Conservation (phyloP, 2,329 filamentous ascomycete species). For the Aspergillus versicolor region DNA sequence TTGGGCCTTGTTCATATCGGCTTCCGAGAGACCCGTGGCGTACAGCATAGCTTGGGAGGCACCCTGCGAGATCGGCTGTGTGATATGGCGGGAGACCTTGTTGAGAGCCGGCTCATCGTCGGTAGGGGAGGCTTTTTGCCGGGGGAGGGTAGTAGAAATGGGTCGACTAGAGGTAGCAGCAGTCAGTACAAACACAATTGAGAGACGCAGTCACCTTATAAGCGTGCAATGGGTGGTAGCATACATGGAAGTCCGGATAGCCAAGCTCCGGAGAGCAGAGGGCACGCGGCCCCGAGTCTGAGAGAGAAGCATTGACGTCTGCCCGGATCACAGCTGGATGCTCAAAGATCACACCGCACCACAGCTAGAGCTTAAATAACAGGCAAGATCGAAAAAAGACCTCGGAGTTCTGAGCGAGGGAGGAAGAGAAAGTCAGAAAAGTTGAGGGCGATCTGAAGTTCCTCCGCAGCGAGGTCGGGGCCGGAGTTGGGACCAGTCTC, state of each 20-base stretch:
- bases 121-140: conserved; percentile 38
- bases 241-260: conserved; percentile 14
- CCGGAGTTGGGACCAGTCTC: conserved; percentile 14
- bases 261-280: conserved; percentile 26
- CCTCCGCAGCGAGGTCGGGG: conserved; percentile 22
- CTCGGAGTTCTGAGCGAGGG: conserved; percentile 5
- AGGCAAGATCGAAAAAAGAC: neutral
- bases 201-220: neutral
- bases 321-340: neutral
- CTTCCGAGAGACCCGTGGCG: conserved; percentile 82
- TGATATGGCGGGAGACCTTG: conserved; percentile 79
- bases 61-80: conserved; percentile 95
- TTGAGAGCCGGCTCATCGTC: conserved; percentile 65
- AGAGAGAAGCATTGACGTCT: conserved; percentile 27
- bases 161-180: conserved; percentile 26
- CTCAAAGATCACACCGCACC: neutral
- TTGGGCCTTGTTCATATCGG: conserved; percentile 93
- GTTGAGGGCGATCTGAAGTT: neutral
- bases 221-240: neutral
- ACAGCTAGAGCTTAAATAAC: conserved; percentile 1
- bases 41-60: conserved; percentile 99
- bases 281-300: conserved; percentile 31
- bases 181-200: neutral
- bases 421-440: neutral
- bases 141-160: conserved; percentile 47